phyloP scores from a whole-genome alignment of 352 stramenopile genomes.

The Phytophthora pini region DNA sequence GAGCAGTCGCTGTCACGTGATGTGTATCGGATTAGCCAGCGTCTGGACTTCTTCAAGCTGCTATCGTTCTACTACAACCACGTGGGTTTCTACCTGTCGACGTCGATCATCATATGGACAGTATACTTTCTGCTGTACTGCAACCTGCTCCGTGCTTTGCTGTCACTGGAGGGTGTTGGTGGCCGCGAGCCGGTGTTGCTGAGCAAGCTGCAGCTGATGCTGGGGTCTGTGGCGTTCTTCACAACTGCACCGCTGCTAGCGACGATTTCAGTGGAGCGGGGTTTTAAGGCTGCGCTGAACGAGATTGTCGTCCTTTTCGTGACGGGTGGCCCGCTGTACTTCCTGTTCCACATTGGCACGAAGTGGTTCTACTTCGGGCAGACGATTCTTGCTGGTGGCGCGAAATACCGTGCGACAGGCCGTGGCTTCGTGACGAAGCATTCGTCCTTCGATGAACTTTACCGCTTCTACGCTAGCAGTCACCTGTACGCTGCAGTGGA shows the following conservation, averaged over 20 bases:
- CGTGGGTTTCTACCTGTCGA: conserved; percentile 98
- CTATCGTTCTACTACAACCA: conserved; percentile 99
- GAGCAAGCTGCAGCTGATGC: conserved; percentile 96
- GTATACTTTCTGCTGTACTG: conserved; percentile 98
- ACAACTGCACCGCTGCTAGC: conserved; percentile 97
- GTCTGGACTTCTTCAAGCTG: conserved; percentile 98
- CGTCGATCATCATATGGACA: conserved; percentile 97
- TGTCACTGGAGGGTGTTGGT: conserved; percentile 93
- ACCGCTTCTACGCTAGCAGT: conserved; percentile 97
- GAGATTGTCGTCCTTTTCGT: conserved; percentile 96
- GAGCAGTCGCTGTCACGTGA: conserved; percentile 99
- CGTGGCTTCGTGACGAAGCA: conserved; percentile 99
- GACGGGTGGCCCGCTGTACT: conserved; percentile 98
- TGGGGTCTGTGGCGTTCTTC: conserved; percentile 96
- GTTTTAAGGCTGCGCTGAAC: conserved; percentile 94
- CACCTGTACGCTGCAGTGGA: conserved; percentile 97
- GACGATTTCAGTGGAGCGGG: conserved; percentile 98
- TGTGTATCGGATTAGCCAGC: conserved; percentile 97
- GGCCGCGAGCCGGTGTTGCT: conserved; percentile 93
- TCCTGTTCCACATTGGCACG: conserved; percentile 99
- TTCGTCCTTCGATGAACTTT: conserved; percentile 98
- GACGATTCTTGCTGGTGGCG: conserved; percentile 97
- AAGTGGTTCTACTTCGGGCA: conserved; percentile 99
- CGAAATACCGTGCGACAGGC: conserved; percentile 98
- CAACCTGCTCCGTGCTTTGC: conserved; percentile 94